A percentile compares a stretch with the other conserved stretches of the same genome.
Evolutionary conservation across 306 rosid genomes (phyloP).

Genomic region (Astragalus glycyphyllos): DNA sequence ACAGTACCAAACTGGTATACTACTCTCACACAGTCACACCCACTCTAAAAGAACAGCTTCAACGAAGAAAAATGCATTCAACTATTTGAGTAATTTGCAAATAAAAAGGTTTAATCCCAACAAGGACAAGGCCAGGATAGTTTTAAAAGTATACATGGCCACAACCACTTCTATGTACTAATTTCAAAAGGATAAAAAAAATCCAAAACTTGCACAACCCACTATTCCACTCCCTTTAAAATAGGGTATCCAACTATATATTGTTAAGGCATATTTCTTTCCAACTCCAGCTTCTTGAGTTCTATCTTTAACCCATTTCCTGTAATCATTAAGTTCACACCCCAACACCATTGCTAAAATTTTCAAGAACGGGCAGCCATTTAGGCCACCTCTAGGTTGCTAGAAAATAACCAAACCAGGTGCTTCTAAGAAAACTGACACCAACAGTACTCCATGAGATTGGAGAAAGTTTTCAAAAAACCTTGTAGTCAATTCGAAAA

Average conservation of each 20-base stretch:
- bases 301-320: not conserved
- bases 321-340: not conserved
- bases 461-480: constrained; percentile 13
- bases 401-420: constrained; percentile 13
- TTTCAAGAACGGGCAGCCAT: too few relatives aligned
- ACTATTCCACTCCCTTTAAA: not conserved
- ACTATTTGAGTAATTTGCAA: too few relatives aligned
- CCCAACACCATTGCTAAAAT: too few relatives aligned
- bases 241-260: too few relatives aligned
- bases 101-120: too few relatives aligned
- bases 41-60: too few relatives aligned
- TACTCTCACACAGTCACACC: too few relatives aligned
- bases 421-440: constrained; percentile 25
- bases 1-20: too few relatives aligned
- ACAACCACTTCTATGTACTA: not conserved
- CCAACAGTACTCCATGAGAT: not conserved
- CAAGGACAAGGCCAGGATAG: too few relatives aligned
- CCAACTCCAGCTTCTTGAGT: constrained; percentile 12
- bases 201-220: not conserved
- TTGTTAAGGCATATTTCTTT: constrained; percentile 9
- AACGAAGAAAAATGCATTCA: too few relatives aligned
- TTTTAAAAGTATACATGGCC: not conserved
- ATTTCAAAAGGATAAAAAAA: not conserved
- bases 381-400: not conserved
- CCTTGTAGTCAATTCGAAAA: not conserved